Evolutionary conservation across 805 yeast species (phyloP).

Genomic region (Spathaspora boniae): DNA sequence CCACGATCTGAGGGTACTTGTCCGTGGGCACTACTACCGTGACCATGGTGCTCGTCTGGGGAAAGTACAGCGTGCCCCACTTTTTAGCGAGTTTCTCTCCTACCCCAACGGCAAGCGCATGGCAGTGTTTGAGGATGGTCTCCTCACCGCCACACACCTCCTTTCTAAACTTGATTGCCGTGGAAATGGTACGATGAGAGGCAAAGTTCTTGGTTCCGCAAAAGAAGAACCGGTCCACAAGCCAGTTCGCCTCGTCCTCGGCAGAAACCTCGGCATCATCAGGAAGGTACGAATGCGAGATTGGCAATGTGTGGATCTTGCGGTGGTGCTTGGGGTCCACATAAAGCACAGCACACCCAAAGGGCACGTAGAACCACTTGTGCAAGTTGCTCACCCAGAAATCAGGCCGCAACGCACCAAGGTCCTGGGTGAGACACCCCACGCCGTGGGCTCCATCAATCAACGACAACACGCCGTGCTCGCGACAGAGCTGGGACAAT

Average conservation of each 20-base stretch:
- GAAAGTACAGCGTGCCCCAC: constrained; percentile 39
- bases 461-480: constrained; percentile 47
- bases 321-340: constrained; percentile 50
- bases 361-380: constrained; percentile 64
- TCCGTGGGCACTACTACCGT: constrained; percentile 36
- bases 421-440: constrained; percentile 46
- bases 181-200: constrained; percentile 36
- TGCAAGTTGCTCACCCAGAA: constrained; percentile 62
- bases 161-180: constrained; percentile 52
- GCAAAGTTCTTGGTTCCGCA: constrained; percentile 51
- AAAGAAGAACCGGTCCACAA: constrained; percentile 46
- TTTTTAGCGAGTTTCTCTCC: constrained; percentile 34
- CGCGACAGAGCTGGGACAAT: constrained; percentile 42
- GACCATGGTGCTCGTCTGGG: constrained; percentile 42
- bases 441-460: constrained; percentile 74
- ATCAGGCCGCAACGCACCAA: constrained; percentile 49
- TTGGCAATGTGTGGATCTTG: constrained; percentile 53
- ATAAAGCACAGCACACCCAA: constrained; percentile 57
- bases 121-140: constrained; percentile 46
- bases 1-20: constrained; percentile 6
- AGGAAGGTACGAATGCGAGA: constrained; percentile 46
- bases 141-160: constrained; percentile 61
- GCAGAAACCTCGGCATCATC: constrained; percentile 24
- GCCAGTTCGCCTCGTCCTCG: constrained; percentile 20
- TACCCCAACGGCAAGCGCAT: constrained; percentile 41